Percentiles rank a stretch among this genome's conserved stretches.
Evolutionary conservation across 129 eudicot genomes (phyloP).

Genomic region (Saussurea involucrata): DNA sequence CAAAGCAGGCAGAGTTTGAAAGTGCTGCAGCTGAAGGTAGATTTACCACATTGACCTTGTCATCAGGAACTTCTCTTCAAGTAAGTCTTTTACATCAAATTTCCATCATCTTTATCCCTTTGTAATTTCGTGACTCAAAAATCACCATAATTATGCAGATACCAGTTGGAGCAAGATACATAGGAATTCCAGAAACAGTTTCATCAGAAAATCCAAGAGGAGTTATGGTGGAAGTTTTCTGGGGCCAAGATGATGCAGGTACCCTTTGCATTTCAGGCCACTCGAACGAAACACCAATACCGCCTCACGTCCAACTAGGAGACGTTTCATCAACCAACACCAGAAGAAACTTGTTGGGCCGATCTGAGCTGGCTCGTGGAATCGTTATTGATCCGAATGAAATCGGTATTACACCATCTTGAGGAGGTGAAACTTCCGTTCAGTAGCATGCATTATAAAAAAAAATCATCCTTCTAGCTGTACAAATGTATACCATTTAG

Average conservation of each 20-base stretch:
- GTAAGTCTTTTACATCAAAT: conserved; percentile 35
- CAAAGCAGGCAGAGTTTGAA: conserved; percentile 79
- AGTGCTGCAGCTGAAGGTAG: conserved; percentile 78
- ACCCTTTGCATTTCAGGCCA: conserved; percentile 68
- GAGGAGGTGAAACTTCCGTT: conserved; percentile 7
- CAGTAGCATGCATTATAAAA: background rate
- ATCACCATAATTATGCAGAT: conserved; percentile 39
- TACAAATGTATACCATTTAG: background rate
- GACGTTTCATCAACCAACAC: conserved; percentile 31
- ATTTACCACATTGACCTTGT: conserved; percentile 53
- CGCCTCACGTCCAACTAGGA: conserved; percentile 42
- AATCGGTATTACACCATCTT: conserved; percentile 22
- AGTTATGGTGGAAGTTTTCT: conserved; percentile 77
- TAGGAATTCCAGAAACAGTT: conserved; percentile 73
- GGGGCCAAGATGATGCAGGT: conserved; percentile 91
- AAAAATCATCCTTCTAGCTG: background rate
- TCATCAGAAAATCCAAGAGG: conserved; percentile 77
- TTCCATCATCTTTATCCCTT: background rate
- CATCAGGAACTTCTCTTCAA: conserved; percentile 69
- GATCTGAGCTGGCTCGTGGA: conserved; percentile 44
- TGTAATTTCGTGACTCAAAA: background rate
- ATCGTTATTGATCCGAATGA: conserved; percentile 68
- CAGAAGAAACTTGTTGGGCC: conserved; percentile 30
- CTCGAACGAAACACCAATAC: conserved; percentile 62
- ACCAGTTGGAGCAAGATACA: conserved; percentile 79